Conservation (phyloP, 2,329 filamentous ascomycete genomes). For the Apiospora koreana region DNA sequence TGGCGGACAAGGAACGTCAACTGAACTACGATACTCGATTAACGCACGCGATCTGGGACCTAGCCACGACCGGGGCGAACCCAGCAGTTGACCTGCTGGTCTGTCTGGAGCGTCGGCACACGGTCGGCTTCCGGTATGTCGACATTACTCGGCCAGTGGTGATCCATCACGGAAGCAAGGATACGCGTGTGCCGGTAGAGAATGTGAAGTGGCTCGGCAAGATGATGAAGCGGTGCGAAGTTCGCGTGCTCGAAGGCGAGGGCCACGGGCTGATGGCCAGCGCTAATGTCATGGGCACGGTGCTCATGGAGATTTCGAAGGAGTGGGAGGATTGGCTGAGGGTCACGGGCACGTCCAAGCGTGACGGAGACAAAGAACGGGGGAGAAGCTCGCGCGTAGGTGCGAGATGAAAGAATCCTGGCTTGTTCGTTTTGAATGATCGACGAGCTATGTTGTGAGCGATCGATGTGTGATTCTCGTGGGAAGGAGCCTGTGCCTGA, state of each 20-base stretch:
- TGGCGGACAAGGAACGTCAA: constrained; percentile 72
- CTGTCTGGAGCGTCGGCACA: constrained; percentile 85
- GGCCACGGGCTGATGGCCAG: constrained; percentile 96
- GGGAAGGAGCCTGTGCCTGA: background rate
- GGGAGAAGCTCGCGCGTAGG: constrained; percentile 14
- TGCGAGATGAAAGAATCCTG: background rate
- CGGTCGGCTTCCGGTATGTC: constrained; percentile 94
- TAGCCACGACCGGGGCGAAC: constrained; percentile 88
- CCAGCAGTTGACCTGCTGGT: constrained; percentile 91
- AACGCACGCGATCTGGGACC: constrained; percentile 91
- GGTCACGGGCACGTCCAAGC: constrained; percentile 42
- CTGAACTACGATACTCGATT: constrained; percentile 79
- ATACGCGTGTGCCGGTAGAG: constrained; percentile 89
- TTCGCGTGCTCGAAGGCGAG: constrained; percentile 86
- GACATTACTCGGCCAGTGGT: constrained; percentile 90
- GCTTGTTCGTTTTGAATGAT: no score
- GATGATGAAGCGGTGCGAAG: constrained; percentile 90
- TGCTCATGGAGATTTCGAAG: constrained; percentile 90
- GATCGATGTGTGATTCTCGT: background rate
- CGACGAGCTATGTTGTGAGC: background rate
- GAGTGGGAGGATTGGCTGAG: constrained; percentile 91
- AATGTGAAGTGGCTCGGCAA: constrained; percentile 95
- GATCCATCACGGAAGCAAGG: constrained; percentile 90
- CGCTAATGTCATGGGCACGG: constrained; percentile 86
- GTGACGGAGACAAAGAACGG: constrained; percentile 10